Conservation (phyloP, 495 filamentous ascomycete genomes). For the Daldinia decipiens region DNA sequence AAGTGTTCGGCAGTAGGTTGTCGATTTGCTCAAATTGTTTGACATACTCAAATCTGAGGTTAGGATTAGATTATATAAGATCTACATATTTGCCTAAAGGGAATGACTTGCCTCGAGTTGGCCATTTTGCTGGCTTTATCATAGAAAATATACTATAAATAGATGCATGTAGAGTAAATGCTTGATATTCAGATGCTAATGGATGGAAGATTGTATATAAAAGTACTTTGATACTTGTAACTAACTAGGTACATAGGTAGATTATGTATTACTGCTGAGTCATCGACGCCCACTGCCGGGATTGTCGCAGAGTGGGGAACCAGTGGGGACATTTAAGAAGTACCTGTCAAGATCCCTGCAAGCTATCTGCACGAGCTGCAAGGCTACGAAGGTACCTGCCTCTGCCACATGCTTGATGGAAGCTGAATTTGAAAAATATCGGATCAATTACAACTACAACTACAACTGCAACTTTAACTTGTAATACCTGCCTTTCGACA, state of each 20-base stretch:
- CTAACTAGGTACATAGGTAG: no score
- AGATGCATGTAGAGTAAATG: not conserved
- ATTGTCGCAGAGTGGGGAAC: slow-evolving; percentile 1
- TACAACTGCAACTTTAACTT: slow-evolving; percentile 1
- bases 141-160: no score
- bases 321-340: slow-evolving; percentile 9
- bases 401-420: slow-evolving; percentile 9
- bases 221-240: not conserved
- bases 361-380: slow-evolving; percentile 18
- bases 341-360: slow-evolving; percentile 25
- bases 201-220: not conserved
- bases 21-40: slow-evolving; percentile 86
- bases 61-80: slow-evolving; percentile 1
- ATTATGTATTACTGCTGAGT: not conserved
- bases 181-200: not conserved
- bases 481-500: not conserved
- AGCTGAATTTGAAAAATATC: not conserved
- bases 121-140: slow-evolving; percentile 49
- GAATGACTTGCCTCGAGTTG: slow-evolving; percentile 57
- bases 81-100: not conserved
- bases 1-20: slow-evolving; percentile 84
- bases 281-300: not conserved
- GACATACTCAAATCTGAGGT: slow-evolving; percentile 87
- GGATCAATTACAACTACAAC: not conserved
- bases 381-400: slow-evolving; percentile 19